A percentile compares a stretch with the other conserved stretches of the same genome.
phyloP scores from a whole-genome alignment of 75 land plant genomes.

The Cryptomeria japonica region DNA sequence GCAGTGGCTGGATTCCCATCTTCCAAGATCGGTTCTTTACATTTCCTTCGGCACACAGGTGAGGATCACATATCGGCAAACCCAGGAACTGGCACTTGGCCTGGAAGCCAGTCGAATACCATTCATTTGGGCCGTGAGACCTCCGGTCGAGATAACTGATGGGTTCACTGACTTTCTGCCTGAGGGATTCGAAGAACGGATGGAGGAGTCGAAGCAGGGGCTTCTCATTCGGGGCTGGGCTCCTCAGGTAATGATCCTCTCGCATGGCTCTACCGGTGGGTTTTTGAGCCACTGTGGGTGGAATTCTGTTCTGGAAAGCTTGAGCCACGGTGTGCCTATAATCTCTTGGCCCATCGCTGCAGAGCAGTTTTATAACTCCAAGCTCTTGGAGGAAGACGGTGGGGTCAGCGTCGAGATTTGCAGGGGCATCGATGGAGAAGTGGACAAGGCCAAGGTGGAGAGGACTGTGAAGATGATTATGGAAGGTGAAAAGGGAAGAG shows the following conservation, averaged over 20 bases:
- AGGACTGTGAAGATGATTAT: constrained; percentile 1
- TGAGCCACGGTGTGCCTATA: constrained; percentile 30
- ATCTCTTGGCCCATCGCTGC: constrained; percentile 28
- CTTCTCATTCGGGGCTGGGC: constrained; percentile 24
- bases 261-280: constrained; percentile 20
- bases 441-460: not conserved
- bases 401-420: constrained; percentile 32
- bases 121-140: constrained; percentile 10
- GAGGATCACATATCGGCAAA: constrained; percentile 10
- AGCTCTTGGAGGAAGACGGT: constrained; percentile 32
- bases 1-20: constrained; percentile 19
- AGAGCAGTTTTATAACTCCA: constrained; percentile 28
- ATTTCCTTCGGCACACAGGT: constrained; percentile 34
- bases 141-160: not conserved
- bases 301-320: constrained; percentile 30
- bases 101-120: not conserved
- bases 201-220: constrained; percentile 11
- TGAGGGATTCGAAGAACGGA: constrained; percentile 15
- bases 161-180: constrained; percentile 7
- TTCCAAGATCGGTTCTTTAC: constrained; percentile 21
- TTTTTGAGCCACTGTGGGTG: constrained; percentile 39
- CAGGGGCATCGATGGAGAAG: not conserved
- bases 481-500: constrained; percentile 2
- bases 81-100: constrained; percentile 18
- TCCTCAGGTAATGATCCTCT: constrained; percentile 28